Evolutionary conservation across 495 filamentous ascomycete species (phyloP).

Genomic region (Penicillium fimorum): DNA sequence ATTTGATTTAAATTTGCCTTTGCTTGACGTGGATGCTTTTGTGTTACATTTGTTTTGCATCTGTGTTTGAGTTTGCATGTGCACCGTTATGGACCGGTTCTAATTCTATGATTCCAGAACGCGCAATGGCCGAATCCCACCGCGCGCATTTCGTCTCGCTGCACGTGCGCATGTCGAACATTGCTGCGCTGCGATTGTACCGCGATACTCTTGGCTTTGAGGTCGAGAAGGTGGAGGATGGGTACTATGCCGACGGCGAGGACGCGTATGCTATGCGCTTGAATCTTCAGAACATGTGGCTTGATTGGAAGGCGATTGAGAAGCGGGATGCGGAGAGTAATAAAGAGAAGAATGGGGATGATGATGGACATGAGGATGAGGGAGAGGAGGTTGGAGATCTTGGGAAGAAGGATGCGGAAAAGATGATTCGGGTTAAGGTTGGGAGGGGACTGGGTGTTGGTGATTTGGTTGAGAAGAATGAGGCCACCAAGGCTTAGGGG

Average conservation of each 20-base stretch:
- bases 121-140: slow-evolving; percentile 94
- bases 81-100: neutral
- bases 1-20: neutral
- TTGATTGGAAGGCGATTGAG: slow-evolving; percentile 47
- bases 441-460: slow-evolving; percentile 78
- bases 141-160: slow-evolving; percentile 88
- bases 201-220: slow-evolving; percentile 90
- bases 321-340: slow-evolving; percentile 41
- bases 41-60: neutral
- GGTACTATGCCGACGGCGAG: slow-evolving; percentile 98
- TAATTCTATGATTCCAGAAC: slow-evolving; percentile 53
- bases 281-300: slow-evolving; percentile 65
- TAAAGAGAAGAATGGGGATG: slow-evolving; percentile 34
- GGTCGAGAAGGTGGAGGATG: slow-evolving; percentile 82
- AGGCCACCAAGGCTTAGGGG: slow-evolving; percentile 33
- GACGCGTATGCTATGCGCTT: slow-evolving; percentile 94
- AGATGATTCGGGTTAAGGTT: slow-evolving; percentile 70
- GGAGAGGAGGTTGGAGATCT: slow-evolving; percentile 52
- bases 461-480: slow-evolving; percentile 81
- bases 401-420: slow-evolving; percentile 50
- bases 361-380: slow-evolving; percentile 28
- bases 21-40: too few relatives aligned
- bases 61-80: neutral
- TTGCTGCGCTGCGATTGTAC: slow-evolving; percentile 86
- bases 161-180: slow-evolving; percentile 92